Base-by-base conservation (phyloP, 441 rosid species). In the Erodium trifolium region DNA sequence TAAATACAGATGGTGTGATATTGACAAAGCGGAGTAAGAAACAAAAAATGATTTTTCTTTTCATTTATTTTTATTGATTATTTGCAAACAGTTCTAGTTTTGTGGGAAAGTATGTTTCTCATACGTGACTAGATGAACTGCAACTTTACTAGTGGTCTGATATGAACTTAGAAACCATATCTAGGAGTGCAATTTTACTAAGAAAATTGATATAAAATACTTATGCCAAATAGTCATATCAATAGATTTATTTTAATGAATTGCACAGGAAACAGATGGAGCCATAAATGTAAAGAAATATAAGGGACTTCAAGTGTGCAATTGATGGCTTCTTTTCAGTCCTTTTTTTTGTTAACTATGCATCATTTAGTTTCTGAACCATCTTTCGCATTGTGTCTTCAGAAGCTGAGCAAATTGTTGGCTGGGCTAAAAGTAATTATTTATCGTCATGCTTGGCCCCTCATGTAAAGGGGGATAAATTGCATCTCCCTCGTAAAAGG, bases 361-460 rank as follows among this genome's bases (percentile, higher is more conserved):
- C 67, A 49, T 16, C 45, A 4, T 37, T 60, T 51, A 13, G 13
- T 8, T 68, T 65, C n/a, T 13, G 34, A 27, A 34, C 53, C 59
- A 17, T 68, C 29, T 53, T 55, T 68, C 67, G 14, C 13, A 29
- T 71, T 71, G 71, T 73, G 68, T 73, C 68, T 78, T 65, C 87
- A 94, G 99, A 88, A 84, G 92, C 97, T 77, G 97, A 90, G 83
- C 92, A 88, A 78, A 78, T 92, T 76, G 85, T 92, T 72, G 99
- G 99, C 68, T 90, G 98, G 99, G 96, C 98, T 3, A 88, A 84
- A 83, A 94, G 92, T 82, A 92, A 90, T 68, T 81, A 92, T 70
- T 71, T 94, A 69, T 84, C 94, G 41, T 81, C 87, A 39, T 90
- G 94, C 75, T 27, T 71, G 53, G 73, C 66, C 67, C 99, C 97